Evolutionary conservation across 2,329 filamentous ascomycete genomes (phyloP), one percentile per base, ranked within the genome.

Genomic region (Waltergamsia citrina): DNA sequence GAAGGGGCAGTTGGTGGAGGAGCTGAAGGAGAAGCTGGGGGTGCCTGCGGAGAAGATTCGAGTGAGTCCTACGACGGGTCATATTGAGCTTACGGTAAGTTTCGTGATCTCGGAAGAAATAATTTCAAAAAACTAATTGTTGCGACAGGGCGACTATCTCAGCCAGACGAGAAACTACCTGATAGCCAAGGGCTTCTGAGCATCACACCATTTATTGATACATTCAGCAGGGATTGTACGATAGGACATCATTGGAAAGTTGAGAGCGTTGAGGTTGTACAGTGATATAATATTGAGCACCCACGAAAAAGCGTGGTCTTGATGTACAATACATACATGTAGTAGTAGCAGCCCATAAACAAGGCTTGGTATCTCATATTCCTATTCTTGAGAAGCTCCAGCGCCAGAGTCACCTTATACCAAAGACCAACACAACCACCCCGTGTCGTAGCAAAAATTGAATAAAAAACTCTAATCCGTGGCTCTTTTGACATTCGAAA

Each of bases 21-120:
- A 87, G 45, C 52, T 96, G 37, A 60, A 66, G 24, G 50, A 59
- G 15, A 69, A 66, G 9, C 55, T 94, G 40, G 59, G 65, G 2
- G 49, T 90, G 27, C 57, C 69, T 17, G 51, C 66, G 32, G 62
- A 71, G 11, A 61, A 76, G 6, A 63, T 79, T 27, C 61, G 54
- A 41, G 42, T 76, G 29, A 74, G 74, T 43, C 62, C 62, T 15
- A 60, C 80, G 33, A 94, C 82, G 29, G 70, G 71, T 33, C 81
- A 94, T 48, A 71, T 96, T 34, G 63, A 81, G 41, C 65, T 94
- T 42, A 85, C 80, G 69, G 83, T 85, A 54, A 46, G 63, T 34
- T 18, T 18, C 7, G 19, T n/a, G 3, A 17, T 5, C 14, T 15
- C 12, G 6, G 14, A 11, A 4, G 14, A 16, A 6, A 17, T 17